Percentiles rank a stretch among this genome's conserved stretches.
Conservation (phyloP, 1,139 yeast genomes). For the Taphrina wiesneri region DNA sequence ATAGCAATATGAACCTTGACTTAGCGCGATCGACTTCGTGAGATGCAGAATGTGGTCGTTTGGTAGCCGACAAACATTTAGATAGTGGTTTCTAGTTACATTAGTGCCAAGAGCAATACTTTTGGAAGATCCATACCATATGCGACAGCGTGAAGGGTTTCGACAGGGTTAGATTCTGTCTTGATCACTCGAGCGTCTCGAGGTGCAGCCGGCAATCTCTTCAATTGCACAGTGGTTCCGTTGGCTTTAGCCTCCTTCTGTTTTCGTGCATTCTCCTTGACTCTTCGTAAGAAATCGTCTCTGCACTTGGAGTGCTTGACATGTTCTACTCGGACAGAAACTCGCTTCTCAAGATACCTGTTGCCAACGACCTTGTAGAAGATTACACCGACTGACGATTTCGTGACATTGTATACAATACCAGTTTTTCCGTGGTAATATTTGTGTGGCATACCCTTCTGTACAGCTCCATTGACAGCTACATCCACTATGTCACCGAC, state of each 20-base stretch:
- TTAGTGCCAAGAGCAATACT: background rate
- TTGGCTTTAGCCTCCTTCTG: constrained; percentile 92
- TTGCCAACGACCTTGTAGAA: constrained; percentile 97
- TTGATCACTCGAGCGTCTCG: constrained; percentile 85
- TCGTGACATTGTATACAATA: constrained; percentile 97
- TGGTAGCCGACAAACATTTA: background rate
- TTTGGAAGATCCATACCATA: constrained; percentile 95
- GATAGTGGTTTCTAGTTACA: constrained; percentile 13
- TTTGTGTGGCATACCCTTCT: constrained; percentile 99
- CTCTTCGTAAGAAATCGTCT: constrained; percentile 98
- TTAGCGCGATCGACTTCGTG: background rate
- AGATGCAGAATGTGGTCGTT: background rate
- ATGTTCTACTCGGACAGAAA: constrained; percentile 98
- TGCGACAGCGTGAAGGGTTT: constrained; percentile 98
- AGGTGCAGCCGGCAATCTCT: constrained; percentile 99
- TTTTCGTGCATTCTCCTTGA: constrained; percentile 91
- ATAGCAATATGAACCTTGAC: background rate
- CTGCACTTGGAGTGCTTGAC: constrained; percentile 99
- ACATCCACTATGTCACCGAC: constrained; percentile 99
- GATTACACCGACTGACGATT: constrained; percentile 96
- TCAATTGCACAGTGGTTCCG: constrained; percentile 85
- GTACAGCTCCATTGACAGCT: constrained; percentile 95
- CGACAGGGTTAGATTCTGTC: constrained; percentile 79
- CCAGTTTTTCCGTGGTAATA: constrained; percentile 99
- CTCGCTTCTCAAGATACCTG: constrained; percentile 99